Evolutionary conservation across 202 grass and related monocot species (phyloP), one percentile per base, ranked within the genome.

Genomic region (Hordeum pubiflorum): DNA sequence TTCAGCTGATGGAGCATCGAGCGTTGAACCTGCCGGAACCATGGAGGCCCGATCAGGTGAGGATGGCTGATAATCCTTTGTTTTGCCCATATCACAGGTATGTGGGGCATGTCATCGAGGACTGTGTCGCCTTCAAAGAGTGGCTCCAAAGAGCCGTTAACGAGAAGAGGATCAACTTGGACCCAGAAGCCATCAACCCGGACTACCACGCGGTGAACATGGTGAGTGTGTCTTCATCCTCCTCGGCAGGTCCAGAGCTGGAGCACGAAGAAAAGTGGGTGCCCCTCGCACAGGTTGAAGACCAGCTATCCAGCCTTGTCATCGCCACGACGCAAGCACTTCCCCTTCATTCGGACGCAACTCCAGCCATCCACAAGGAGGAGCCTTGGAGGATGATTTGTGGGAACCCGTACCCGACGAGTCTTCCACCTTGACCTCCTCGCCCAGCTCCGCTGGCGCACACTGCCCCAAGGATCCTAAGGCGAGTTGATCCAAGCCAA

Each of bases 231-330:
- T 9, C 39, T 0, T 2, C 10, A 1, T 1, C 3, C 1, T 24
- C 54, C 4, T 7, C 54, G 26, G 0, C 0, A 1, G 7, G 13
- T 10, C 0, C 15, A 1, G 12, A 32, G 3, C 4, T 2, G 10
- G 20, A 18, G 15, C 4, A 18, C 0, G 20, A 17, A 5, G 54
- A 13, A 1, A 8, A 5, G 0, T 75, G 54, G 72, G 31, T 39
- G 11, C 72, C 72, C 0, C 33, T 59, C 4, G 31, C 10, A 1
- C 54, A 58, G 2, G 72, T 75, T 0, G 54, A 75, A 11, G 0
- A 23, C 5, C n/a, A 23, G 4, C 29, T 75, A 22, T 0, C n/a
- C n/a, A 11, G 7, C 0, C 10, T 15, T 15, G 6, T 5, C 5
- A 4, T 1, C 6, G 3, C 48, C 13, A 50, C 46, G 15, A 2